Percentiles rank a stretch among this genome's conserved stretches.
Evolutionary conservation across 805 yeast species (phyloP).

Genomic region (Jamesozyma piceae): DNA sequence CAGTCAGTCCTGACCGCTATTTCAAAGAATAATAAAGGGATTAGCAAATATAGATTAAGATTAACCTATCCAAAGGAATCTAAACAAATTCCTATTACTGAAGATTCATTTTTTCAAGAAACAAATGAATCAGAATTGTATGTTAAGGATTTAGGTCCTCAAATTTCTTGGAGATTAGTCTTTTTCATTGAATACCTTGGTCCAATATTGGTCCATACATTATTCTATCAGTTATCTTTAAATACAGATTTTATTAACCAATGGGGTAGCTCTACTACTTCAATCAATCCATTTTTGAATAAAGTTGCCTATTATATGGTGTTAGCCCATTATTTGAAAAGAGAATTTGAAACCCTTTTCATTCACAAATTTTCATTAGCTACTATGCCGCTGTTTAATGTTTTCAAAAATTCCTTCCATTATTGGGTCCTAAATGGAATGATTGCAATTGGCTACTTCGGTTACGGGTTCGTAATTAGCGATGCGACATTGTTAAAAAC

Average conservation of each 20-base stretch:
- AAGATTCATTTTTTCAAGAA: conserved; percentile 25
- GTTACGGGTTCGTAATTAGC: conserved; percentile 36
- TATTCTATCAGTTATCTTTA: conserved; percentile 42
- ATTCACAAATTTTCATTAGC: conserved; percentile 79
- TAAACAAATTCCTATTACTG: conserved; percentile 27
- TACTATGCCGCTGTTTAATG: conserved; percentile 85
- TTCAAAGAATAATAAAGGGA: conserved; percentile 34
- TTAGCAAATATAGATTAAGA: conserved; percentile 46
- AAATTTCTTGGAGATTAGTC: conserved; percentile 87
- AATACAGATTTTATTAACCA: conserved; percentile 8
- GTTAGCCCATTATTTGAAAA: conserved; percentile 69
- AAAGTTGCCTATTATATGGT: conserved; percentile 37
- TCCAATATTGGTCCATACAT: conserved; percentile 71
- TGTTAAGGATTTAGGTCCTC: conserved; percentile 88
- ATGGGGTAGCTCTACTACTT: conserved; percentile 6
- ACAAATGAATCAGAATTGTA: conserved; percentile 36
- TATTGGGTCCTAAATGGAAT: conserved; percentile 89
- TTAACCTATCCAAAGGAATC: conserved; percentile 35
- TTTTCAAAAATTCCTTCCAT: conserved; percentile 83
- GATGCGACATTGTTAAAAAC: conserved; percentile 12
- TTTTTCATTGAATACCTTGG: conserved; percentile 82
- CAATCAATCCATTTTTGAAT: conserved; percentile 21
- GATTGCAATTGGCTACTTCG: conserved; percentile 39
- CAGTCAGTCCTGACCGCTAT: conserved; percentile 37
- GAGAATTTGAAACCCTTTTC: conserved; percentile 79